Evolutionary conservation across 1,139 yeast genomes (phyloP).

Genomic region (Zygotorulaspora mrakii): DNA sequence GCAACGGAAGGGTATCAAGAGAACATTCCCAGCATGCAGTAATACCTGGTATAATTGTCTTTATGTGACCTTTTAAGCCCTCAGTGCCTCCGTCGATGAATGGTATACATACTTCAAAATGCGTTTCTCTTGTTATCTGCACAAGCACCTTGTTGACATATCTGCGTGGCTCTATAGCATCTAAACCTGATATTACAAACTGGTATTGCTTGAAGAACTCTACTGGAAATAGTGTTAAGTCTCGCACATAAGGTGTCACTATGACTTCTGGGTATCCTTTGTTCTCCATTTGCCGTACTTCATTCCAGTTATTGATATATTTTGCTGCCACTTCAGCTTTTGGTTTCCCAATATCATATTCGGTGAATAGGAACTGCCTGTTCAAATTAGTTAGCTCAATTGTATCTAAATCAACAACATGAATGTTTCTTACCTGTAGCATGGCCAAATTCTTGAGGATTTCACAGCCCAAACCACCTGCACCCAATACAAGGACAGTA

Average conservation of each 20-base stretch:
- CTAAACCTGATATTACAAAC: conserved; percentile 81
- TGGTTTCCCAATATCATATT: conserved; percentile 68
- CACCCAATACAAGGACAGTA: conserved; percentile 64
- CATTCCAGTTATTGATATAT: conserved; percentile 42
- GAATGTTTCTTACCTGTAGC: conserved; percentile 68
- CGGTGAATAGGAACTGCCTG: conserved; percentile 80
- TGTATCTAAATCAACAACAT: conserved; percentile 92
- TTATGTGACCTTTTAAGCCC: conserved; percentile 88
- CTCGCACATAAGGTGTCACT: conserved; percentile 58
- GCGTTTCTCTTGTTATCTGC: conserved; percentile 51
- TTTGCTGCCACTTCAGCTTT: conserved; percentile 79
- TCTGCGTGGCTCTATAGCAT: conserved; percentile 83
- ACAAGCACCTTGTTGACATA: conserved; percentile 84
- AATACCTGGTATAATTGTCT: conserved; percentile 79
- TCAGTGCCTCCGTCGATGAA: conserved; percentile 95
- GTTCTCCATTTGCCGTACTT: conserved; percentile 40
- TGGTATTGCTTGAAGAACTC: conserved; percentile 67
- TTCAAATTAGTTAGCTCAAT: conserved; percentile 87
- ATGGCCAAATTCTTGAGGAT: conserved; percentile 78
- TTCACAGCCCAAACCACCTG: conserved; percentile 97
- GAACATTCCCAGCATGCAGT: conserved; percentile 94
- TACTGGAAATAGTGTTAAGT: conserved; percentile 66
- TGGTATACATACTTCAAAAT: conserved; percentile 62
- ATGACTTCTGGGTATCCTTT: conserved; percentile 35
- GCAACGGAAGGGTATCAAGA: conserved; percentile 62